Base-by-base conservation (phyloP, 2,329 filamentous ascomycete species). In the Onygenales sp. region DNA sequence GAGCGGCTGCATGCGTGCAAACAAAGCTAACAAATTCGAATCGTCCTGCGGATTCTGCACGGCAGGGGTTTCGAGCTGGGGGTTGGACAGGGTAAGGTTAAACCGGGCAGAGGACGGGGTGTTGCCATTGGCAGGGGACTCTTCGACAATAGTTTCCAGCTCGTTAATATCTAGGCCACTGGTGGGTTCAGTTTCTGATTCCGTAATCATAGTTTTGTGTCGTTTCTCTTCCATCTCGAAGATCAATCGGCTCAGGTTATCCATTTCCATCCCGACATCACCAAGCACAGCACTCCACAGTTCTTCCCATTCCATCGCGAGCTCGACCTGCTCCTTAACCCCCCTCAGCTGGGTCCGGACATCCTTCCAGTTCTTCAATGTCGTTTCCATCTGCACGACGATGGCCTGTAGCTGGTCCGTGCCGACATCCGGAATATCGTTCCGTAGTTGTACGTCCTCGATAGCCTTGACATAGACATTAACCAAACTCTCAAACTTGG, bases 271-370 rank as follows among this genome's bases (percentile, higher is more conserved):
- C 51, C 91, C 88, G 57, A 97, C 95, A 66, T 97, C 92, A 44
- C 91, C 92, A 2, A 98, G 76, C 2, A 97, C 92, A 58, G 81
- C 89, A 62, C 89, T 89, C 92, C 93, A 97, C 38, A 98, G 77
- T 71, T 97, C 91, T 69, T 96, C 91, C 92, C 92, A 98, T 66
- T 98, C 93, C 90, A 97, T 95, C 46, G 93, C 93, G 55, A 95
- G 84, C 69, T 97, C 93, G 14, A 98, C 92, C 65, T 97, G 92
- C 47, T 81, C 81, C 67, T 95, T 95, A 53, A 95, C 86, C 31
- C 74, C 84, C 58, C 86, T 86, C 50, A 98, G 74, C 1, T 86
- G 85, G 43, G 75, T 77, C 62, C 89, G 87, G 62, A 96, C 92
- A 59, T 84, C 83, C 44, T 83, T 78, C 93, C 93, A 98, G 63